These are phyloP conservation scores for Smittium mucronatum DNA, from an alignment of 371 early-diverging fungal species.

Conservation along the genomic window DNA sequence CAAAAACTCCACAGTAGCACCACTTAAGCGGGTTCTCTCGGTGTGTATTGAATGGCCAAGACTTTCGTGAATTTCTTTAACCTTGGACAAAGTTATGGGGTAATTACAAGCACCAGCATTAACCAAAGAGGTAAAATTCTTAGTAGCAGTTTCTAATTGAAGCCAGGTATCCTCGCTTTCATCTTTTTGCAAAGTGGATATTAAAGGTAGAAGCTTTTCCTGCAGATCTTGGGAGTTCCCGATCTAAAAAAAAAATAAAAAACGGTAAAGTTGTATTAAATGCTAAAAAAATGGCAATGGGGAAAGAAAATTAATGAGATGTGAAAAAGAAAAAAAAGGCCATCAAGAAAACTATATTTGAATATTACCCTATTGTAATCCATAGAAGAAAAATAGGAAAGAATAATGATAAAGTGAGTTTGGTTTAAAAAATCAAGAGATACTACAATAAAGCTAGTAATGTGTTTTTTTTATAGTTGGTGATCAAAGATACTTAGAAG, in stretches of 20 bases:
- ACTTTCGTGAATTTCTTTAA: neutral
- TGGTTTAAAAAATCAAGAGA: neutral
- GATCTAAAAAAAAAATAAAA: too few species aligned
- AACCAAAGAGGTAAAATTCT: conserved; percentile 19
- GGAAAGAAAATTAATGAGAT: too few species aligned
- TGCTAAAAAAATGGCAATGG: too few species aligned
- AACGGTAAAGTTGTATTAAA: neutral
- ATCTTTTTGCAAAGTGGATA: conserved; percentile 22
- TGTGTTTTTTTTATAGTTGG: too few species aligned
- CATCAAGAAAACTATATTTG: too few species aligned
- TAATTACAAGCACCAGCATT: conserved; percentile 23
- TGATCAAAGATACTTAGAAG: too few species aligned
- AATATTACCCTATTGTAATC: neutral
- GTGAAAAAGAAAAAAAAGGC: too few species aligned
- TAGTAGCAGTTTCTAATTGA: conserved; percentile 23
- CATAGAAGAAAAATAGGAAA: neutral
- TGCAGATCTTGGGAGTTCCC: conserved; percentile 31
- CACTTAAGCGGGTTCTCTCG: conserved; percentile 31
- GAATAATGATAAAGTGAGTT: neutral
- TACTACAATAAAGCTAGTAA: too few species aligned
- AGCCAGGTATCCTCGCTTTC: conserved; percentile 33
- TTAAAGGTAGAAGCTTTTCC: conserved; percentile 24
- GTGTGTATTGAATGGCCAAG: conserved; percentile 17
- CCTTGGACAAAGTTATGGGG: neutral
- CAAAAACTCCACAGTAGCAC: conserved; percentile 20